Percentiles rank a stretch among this genome's conserved stretches.
Evolutionary conservation across 2,329 filamentous ascomycete species (phyloP).

Genomic region (Ophiostoma sp.): DNA sequence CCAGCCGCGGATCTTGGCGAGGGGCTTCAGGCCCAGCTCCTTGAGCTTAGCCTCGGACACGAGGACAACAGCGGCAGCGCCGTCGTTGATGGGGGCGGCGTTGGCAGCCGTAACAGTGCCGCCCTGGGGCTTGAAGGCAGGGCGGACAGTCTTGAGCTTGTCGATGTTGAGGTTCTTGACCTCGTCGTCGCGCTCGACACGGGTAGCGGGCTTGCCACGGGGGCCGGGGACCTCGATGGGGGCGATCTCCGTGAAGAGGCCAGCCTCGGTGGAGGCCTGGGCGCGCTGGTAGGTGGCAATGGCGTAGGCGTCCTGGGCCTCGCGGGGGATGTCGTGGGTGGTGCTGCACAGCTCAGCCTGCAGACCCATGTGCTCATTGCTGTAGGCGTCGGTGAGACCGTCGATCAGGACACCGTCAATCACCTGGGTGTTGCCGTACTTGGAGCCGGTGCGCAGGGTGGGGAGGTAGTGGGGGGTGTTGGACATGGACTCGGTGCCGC

Average conservation of each 20-base stretch:
- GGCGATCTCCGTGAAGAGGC: slow-evolving; percentile 84
- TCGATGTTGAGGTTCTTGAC: slow-evolving; percentile 88
- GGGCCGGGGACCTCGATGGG: slow-evolving; percentile 85
- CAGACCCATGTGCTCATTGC: slow-evolving; percentile 94
- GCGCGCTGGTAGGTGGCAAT: slow-evolving; percentile 94
- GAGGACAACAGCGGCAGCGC: slow-evolving; percentile 86
- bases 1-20: slow-evolving; percentile 97
- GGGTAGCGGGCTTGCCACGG: slow-evolving; percentile 82
- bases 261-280: slow-evolving; percentile 77
- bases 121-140: slow-evolving; percentile 73
- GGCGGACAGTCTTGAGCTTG: slow-evolving; percentile 82
- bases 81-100: slow-evolving; percentile 93
- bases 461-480: slow-evolving; percentile 96
- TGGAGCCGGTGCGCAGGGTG: slow-evolving; percentile 79
- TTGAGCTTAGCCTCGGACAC: slow-evolving; percentile 93
- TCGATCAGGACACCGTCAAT: slow-evolving; percentile 93
- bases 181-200: slow-evolving; percentile 86
- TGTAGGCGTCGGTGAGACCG: slow-evolving; percentile 88
- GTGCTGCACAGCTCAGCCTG: slow-evolving; percentile 87
- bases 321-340: slow-evolving; percentile 78
- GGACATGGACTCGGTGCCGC: slow-evolving; percentile 97
- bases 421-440: slow-evolving; percentile 88
- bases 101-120: slow-evolving; percentile 96
- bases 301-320: slow-evolving; percentile 92
- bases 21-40: slow-evolving; percentile 83